These are phyloP conservation scores for Raffaelea ambrosiae DNA, from an alignment of 2,329 filamentous ascomycete genomes.

Conservation along the genomic window DNA sequence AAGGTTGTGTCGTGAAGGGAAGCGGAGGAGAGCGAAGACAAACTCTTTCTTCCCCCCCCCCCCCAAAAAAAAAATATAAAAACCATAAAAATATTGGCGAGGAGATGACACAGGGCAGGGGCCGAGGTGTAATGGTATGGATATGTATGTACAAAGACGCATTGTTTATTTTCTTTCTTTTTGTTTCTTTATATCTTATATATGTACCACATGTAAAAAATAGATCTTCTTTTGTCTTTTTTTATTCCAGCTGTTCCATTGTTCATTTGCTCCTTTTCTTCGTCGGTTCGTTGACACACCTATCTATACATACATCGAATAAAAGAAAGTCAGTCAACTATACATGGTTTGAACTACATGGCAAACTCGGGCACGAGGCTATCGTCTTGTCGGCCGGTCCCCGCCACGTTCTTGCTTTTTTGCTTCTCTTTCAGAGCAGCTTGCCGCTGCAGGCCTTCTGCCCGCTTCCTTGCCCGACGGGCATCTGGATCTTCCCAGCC, in stretches of 20 bases:
- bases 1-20: constrained; percentile 51
- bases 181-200: not conserved
- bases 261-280: too few relatives aligned
- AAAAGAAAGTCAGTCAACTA: too few relatives aligned
- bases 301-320: too few relatives aligned
- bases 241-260: too few relatives aligned
- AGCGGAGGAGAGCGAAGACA: not conserved
- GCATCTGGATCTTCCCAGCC: constrained; percentile 47
- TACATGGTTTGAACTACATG: too few relatives aligned
- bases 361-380: too few relatives aligned
- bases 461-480: constrained; percentile 46
- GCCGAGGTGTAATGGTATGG: not conserved
- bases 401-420: not conserved
- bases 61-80: too few relatives aligned
- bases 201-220: not conserved
- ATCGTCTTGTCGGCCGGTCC: not conserved
- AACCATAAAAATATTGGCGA: not conserved
- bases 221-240: not conserved
- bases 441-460: constrained; percentile 40
- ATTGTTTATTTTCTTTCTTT: not conserved
- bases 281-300: too few relatives aligned
- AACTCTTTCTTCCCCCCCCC: too few relatives aligned
- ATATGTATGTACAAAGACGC: not conserved
- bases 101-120: not conserved
- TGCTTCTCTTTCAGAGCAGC: constrained; percentile 24